phyloP scores from a whole-genome alignment of 2,329 filamentous ascomycete species.

The Cadophora malorum region DNA sequence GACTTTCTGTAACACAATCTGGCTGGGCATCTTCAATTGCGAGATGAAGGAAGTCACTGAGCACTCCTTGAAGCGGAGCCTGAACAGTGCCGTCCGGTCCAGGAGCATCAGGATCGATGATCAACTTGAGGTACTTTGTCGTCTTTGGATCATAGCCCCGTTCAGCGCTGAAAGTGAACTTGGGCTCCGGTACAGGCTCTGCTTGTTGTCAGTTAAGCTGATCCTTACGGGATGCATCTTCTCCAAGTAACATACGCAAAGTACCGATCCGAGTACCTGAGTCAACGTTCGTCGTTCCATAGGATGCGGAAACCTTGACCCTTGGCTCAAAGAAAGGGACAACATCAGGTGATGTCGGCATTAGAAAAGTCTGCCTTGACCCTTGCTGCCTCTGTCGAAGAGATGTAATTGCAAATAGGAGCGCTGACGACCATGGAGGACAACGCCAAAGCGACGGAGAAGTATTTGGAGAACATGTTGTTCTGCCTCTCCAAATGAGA shows the following conservation, averaged over 20 bases:
- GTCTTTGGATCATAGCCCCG: background rate
- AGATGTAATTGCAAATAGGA: background rate
- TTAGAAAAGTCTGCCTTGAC: background rate
- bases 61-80: background rate
- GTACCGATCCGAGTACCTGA: background rate
- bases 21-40: slow-evolving; percentile 9
- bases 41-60: slow-evolving; percentile 5
- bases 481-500: no score
- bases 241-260: background rate
- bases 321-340: background rate
- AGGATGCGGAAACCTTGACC: background rate
- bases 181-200: slow-evolving; percentile 7
- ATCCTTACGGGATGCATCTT: no score
- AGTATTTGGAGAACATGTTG: background rate
- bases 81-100: slow-evolving; percentile 10
- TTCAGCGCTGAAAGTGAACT: slow-evolving; percentile 4
- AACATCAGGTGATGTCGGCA: background rate
- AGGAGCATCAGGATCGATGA: slow-evolving; percentile 10
- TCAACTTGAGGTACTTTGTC: slow-evolving; percentile 13
- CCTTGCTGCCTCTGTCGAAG: slow-evolving; percentile 3
- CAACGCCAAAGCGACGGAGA: background rate
- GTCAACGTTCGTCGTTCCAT: background rate
- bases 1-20: background rate
- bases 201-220: background rate
- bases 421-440: background rate